Evolutionary conservation across 1,139 yeast species (phyloP).

Genomic region (Kazachstania sp.): DNA sequence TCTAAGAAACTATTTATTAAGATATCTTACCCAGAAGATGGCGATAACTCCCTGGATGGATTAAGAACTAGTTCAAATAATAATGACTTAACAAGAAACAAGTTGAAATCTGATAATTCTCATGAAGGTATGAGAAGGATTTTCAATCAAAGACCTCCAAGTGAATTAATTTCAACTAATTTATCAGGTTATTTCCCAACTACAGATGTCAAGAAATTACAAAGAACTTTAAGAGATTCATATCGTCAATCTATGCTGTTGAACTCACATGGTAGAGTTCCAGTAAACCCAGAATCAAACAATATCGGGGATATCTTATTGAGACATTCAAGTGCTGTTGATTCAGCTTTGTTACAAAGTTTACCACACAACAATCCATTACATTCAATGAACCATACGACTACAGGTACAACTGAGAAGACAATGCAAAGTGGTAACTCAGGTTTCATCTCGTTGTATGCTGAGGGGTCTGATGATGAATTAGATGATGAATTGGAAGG

Average conservation of each 20-base stretch:
- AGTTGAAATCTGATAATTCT: constrained; percentile 20
- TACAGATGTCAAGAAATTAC: constrained; percentile 61
- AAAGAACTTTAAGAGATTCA: constrained; percentile 76
- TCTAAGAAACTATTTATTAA: constrained; percentile 40
- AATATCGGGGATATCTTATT: constrained; percentile 59
- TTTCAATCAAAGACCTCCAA: constrained; percentile 88
- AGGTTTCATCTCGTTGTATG: constrained; percentile 3
- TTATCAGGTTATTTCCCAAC: constrained; percentile 89
- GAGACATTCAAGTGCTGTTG: constrained; percentile 50
- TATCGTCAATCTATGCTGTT: constrained; percentile 65
- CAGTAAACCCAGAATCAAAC: constrained; percentile 22
- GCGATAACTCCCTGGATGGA: neutral
- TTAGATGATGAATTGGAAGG: constrained; percentile 35
- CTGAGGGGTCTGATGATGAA: neutral
- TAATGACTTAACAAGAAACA: constrained; percentile 6
- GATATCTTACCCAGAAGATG: constrained; percentile 13
- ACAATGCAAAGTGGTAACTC: neutral
- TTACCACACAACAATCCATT: constrained; percentile 7
- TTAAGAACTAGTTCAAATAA: neutral
- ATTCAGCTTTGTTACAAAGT: constrained; percentile 40
- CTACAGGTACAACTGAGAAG: neutral
- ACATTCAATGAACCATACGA: neutral
- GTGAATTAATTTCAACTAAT: constrained; percentile 83
- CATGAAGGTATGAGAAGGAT: constrained; percentile 41
- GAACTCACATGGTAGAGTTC: constrained; percentile 26